Conservation (phyloP, 805 yeast species). For the Hanseniaspora guilliermondii region DNA sequence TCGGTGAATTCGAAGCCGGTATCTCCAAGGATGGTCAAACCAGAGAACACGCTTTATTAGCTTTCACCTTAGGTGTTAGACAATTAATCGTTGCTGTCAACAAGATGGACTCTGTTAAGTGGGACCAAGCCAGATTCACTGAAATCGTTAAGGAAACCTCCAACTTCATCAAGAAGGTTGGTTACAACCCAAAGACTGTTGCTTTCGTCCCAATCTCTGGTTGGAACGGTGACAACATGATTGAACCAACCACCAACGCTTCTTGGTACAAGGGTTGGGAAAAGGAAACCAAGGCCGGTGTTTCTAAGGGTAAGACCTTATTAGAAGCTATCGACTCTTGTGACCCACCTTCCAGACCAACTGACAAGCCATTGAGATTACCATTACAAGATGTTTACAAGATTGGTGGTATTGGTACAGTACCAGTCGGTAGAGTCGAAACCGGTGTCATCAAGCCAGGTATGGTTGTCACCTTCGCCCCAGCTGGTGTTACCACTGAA, state of each 20-base stretch:
- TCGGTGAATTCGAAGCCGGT: constrained; percentile 93
- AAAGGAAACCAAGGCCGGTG: constrained; percentile 64
- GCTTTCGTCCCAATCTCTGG: constrained; percentile 87
- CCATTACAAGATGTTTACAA: constrained; percentile 86
- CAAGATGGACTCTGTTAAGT: constrained; percentile 90
- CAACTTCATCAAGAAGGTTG: constrained; percentile 74
- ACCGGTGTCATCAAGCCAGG: constrained; percentile 87
- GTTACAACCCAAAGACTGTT: constrained; percentile 70
- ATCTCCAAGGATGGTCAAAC: constrained; percentile 91
- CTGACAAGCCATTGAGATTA: constrained; percentile 78
- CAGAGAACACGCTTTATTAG: constrained; percentile 86
- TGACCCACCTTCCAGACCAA: constrained; percentile 70
- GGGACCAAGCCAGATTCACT: constrained; percentile 71
- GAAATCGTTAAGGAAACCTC: constrained; percentile 67
- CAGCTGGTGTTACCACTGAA: constrained; percentile 81
- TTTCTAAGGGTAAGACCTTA: constrained; percentile 64
- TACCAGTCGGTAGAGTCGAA: constrained; percentile 90
- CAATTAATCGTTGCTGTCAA: constrained; percentile 82
- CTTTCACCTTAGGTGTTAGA: constrained; percentile 78
- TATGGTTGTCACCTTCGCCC: constrained; percentile 81
- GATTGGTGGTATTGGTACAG: constrained; percentile 87
- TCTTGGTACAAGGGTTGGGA: constrained; percentile 84
- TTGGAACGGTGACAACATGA: constrained; percentile 90
- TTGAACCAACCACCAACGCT: constrained; percentile 69
- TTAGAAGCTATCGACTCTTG: constrained; percentile 76